Base-by-base conservation (phyloP, 441 rosid genomes). In the Viola pubescens region DNA sequence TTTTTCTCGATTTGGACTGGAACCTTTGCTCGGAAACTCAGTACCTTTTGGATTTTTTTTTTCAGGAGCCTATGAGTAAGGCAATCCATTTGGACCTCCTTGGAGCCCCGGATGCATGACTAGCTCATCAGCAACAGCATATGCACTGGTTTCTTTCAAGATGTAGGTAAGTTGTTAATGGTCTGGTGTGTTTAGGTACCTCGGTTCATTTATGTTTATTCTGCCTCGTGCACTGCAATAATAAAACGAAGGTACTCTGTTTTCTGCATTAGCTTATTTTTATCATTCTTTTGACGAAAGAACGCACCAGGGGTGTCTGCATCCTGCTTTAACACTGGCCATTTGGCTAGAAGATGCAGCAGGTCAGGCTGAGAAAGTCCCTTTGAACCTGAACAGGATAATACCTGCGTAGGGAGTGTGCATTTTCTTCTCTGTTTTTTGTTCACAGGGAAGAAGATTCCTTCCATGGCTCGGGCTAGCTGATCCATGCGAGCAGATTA, bases 401-500 rank as follows among this genome's bases (percentile, higher is more conserved):
- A 94, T 89, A 73, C 98, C 95, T 88, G 98, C 98, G 96, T 81
- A 89, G 97, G 98, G 97, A 94, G 97, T 60, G 96, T 94, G 97
- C 95, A 48, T 67, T 78, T 74, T 74, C 48, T 62, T 62, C 59
- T 55, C 65, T 58, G 62, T 75, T 81, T 70, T 77, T 82, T 75
- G 34, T 26, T 26, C 67, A 68, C 71, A 80, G 91, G 89, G 58
- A 70, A 52, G 73, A 79, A 67, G 66, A 75, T 74, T 53, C 71
- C 59, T 48, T 47, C 38, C 12, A 49, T 62, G 61, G 70, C 59
- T 56, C 37, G 74, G 66, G 56, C 64, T 63, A 58, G 68, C 72
- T 68, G 68, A 64, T 71, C 65, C 59, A 52, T 57, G 57, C 47
- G 46, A 59, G 56, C 55, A 53, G 63, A 49, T 64, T 65, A 26